Evolutionary conservation across 108 stramenopile species (phyloP).

Genomic region (Chaetoceros tenuissimus): DNA sequence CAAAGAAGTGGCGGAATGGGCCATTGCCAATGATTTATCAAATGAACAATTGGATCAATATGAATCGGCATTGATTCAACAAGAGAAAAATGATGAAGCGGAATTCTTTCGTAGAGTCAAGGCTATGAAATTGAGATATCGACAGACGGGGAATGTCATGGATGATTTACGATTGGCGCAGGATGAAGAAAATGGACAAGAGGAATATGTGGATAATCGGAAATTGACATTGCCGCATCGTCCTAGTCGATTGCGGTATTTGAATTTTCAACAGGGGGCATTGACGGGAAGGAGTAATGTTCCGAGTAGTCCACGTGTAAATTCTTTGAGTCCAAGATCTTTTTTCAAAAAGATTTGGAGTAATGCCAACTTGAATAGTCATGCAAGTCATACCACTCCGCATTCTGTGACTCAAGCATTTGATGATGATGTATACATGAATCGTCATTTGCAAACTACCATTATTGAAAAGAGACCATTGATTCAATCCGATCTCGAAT

Average conservation of each 20-base stretch:
- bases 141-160: not conserved
- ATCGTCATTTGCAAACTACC: not conserved
- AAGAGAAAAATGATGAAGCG: constrained; percentile 1
- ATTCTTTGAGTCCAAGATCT: not conserved
- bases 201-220: not conserved
- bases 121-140: not conserved
- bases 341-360: not conserved
- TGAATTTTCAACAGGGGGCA: not conserved
- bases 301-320: not conserved
- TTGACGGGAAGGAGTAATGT: not conserved
- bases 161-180: not conserved
- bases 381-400: not conserved
- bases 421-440: not conserved
- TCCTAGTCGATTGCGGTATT: not conserved
- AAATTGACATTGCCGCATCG: not conserved
- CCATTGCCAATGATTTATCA: constrained; percentile 6
- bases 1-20: constrained; percentile 2
- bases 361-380: not conserved
- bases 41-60: constrained; percentile 4
- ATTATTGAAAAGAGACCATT: not conserved
- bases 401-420: not conserved
- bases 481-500: constrained; percentile 24
- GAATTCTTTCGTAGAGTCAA: not conserved
- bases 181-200: not conserved
- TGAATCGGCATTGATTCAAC: constrained; percentile 1